Evolutionary conservation across 2,329 filamentous ascomycete species (phyloP), one percentile per base, ranked within the genome.

Genomic region (Penicillium brevicompactum): DNA sequence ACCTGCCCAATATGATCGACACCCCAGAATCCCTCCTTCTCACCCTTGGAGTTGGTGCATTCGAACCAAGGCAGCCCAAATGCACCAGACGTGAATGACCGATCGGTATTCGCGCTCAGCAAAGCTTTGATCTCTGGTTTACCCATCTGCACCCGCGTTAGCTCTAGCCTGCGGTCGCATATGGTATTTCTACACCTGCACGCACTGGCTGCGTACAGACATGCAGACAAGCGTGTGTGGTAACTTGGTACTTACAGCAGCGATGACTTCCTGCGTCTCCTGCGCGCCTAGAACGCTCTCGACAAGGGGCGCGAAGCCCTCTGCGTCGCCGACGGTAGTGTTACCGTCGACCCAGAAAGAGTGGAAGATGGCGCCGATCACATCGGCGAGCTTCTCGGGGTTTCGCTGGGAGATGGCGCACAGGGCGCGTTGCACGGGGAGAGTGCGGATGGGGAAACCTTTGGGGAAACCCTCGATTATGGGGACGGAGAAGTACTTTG

Each of bases 31-130:
- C 71, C 71, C 59, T 86, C 82, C 32, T 68, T 83, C 64, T 82
- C 70, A 0, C 84, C 84, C 51, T 81, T 72, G 6, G 68, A 49
- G 67, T 86, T 84, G 43, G 79, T 83, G 51, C 82, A 84, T 69
- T 75, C 72, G 64, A 85, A 83, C 80, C 82, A 87, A 0, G 84
- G 84, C 49, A 87, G 63, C 1, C 84, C 84, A 74, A 87, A 87
- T 1, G 82, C 82, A 1, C 83, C 84, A 31, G 73, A 68, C 68
- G 84, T 84, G 22, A 86, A 74, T 1, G 83, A 81, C 48, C 67
- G 59, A 13, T 84, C 75, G 1, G 82, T 85, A 55, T 83, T 84
- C 22, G 70, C 70, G 5, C 58, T 64, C 61, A 87, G 63, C 30
- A 64, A 56, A 16, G 74, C 69, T 70, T 85, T 85, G 38, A 75